phyloP scores from a whole-genome alignment of 1,139 yeast genomes.

The Kluyveromyces sp. region DNA sequence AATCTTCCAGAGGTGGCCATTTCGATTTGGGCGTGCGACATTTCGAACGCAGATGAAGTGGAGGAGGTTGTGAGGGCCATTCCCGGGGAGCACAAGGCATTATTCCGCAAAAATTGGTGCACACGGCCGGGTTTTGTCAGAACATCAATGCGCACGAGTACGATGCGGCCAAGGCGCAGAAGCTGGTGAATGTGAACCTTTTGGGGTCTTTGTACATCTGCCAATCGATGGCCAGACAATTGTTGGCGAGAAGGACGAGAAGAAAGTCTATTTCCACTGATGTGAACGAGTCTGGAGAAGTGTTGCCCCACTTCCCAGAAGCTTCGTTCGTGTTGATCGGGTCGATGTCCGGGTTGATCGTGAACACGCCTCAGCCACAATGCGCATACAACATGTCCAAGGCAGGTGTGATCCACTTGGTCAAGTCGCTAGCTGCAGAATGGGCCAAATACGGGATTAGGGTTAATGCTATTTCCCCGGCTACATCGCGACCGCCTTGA shows the following conservation, averaged over 20 bases:
- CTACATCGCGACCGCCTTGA: conserved; percentile 61
- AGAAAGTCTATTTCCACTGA: conserved; percentile 14
- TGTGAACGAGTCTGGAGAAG: conserved; percentile 13
- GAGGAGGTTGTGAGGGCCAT: conserved; percentile 45
- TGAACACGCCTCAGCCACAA: conserved; percentile 77
- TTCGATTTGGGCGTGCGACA: conserved; percentile 70
- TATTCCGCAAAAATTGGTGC: conserved; percentile 57
- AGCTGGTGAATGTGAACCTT: conserved; percentile 62
- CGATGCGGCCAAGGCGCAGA: conserved; percentile 64
- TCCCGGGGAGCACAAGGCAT: conserved; percentile 45
- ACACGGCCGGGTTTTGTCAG: conserved; percentile 82
- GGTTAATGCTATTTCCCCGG: conserved; percentile 75
- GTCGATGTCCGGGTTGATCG: conserved; percentile 80
- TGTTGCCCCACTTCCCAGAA: conserved; percentile 17
- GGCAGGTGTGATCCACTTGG: conserved; percentile 70
- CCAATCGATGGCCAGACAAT: conserved; percentile 58
- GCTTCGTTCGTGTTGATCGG: conserved; percentile 75
- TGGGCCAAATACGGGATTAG: conserved; percentile 77
- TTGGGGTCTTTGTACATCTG: conserved; percentile 69
- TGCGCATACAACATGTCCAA: conserved; percentile 81
- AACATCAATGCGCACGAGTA: conserved; percentile 71
- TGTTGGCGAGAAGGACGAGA: conserved; percentile 42
- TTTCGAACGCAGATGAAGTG: conserved; percentile 57
- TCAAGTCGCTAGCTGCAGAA: conserved; percentile 71
- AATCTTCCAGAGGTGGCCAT: conserved; percentile 41